phyloP scores from a whole-genome alignment of 345 rosid genomes.

The Passiflora organensis region DNA sequence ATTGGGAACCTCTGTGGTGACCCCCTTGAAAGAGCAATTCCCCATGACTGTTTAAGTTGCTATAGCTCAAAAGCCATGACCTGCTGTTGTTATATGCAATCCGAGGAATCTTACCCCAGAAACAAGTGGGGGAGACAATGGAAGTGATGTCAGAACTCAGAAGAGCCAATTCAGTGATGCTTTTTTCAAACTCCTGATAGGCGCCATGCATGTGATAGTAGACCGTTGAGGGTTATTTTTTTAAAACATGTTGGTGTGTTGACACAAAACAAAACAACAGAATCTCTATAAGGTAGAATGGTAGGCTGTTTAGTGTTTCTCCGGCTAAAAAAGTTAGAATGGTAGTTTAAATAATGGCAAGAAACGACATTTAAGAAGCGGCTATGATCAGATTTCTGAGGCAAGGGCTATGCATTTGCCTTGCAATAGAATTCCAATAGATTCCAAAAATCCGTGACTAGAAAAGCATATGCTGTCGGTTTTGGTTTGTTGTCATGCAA shows the following conservation, averaged over 20 bases:
- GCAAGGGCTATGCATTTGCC: neutral
- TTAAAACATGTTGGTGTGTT: neutral
- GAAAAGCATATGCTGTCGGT: no score
- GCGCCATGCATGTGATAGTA: slow-evolving; percentile 40
- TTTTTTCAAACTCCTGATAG: slow-evolving; percentile 21
- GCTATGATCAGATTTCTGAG: slow-evolving; percentile 7
- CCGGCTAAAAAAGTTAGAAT: slow-evolving; percentile 1
- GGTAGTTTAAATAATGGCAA: neutral
- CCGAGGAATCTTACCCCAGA: slow-evolving; percentile 17
- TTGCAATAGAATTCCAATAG: neutral
- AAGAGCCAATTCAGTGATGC: slow-evolving; percentile 10
- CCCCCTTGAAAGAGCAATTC: slow-evolving; percentile 50
- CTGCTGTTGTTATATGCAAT: neutral
- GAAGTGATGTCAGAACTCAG: slow-evolving; percentile 24
- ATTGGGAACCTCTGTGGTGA: slow-evolving; percentile 4
- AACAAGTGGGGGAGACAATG: slow-evolving; percentile 20
- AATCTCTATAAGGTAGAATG: slow-evolving; percentile 2
- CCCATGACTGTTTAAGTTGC: slow-evolving; percentile 30
- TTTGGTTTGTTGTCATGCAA: no score
- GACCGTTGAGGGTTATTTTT: slow-evolving; percentile 30
- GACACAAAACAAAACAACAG: slow-evolving; percentile 9
- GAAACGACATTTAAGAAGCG: neutral
- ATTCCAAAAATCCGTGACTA: slow-evolving; percentile 4
- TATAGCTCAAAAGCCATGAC: neutral
- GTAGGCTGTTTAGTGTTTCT: no score